phyloP scores from a whole-genome alignment of 345 rosid genomes.

The Rhodomyrtus tomentosa region DNA sequence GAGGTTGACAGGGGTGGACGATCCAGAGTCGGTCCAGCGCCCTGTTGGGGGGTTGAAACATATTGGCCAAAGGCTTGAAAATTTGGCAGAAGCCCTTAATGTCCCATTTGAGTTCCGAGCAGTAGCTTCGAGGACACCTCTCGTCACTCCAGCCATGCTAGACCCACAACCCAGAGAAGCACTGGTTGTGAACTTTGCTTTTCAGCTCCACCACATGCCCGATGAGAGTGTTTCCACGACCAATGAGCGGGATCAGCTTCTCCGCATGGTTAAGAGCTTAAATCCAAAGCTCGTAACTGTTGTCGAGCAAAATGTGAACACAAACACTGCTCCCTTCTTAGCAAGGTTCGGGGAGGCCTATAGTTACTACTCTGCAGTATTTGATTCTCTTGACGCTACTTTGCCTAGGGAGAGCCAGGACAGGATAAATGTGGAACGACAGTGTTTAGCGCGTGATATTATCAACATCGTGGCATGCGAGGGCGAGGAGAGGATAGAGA shows the following conservation, averaged over 20 bases:
- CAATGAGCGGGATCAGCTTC: slow-evolving; percentile 85
- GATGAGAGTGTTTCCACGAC: slow-evolving; percentile 95
- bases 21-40: slow-evolving; percentile 94
- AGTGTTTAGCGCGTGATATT: slow-evolving; percentile 91
- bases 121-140: slow-evolving; percentile 56
- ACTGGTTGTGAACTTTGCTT: slow-evolving; percentile 81
- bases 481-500: slow-evolving; percentile 89
- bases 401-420: slow-evolving; percentile 91
- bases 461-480: slow-evolving; percentile 92
- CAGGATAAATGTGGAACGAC: slow-evolving; percentile 89
- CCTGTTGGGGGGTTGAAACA: slow-evolving; percentile 58
- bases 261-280: slow-evolving; percentile 77
- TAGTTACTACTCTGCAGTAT: slow-evolving; percentile 81
- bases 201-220: slow-evolving; percentile 98
- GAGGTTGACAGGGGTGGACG: slow-evolving; percentile 88
- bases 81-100: slow-evolving; percentile 49
- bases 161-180: slow-evolving; percentile 59
- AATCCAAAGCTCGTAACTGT: slow-evolving; percentile 90
- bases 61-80: slow-evolving; percentile 79
- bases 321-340: slow-evolving; percentile 85
- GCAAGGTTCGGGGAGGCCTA: slow-evolving; percentile 76
- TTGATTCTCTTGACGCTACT: slow-evolving; percentile 84
- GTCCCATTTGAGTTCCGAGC: slow-evolving; percentile 66
- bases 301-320: slow-evolving; percentile 88
- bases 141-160: slow-evolving; percentile 67